Evolutionary conservation across 768 basidiomycete genomes (phyloP).

Genomic region (Boletus eberwhitei): DNA sequence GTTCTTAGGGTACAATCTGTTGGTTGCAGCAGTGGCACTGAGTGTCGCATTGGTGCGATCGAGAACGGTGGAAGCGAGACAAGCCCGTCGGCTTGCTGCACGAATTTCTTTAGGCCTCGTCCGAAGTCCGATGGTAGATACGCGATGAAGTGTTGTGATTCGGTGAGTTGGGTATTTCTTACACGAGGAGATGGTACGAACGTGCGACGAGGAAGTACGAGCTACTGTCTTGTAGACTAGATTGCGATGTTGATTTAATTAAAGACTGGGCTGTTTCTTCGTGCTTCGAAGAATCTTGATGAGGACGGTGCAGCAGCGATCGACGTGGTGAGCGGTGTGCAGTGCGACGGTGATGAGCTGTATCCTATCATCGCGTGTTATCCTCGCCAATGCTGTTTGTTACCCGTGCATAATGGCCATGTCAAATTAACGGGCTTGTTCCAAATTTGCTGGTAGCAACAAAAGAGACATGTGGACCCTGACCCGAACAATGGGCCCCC

Average conservation of each 20-base stretch:
- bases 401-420: neutral
- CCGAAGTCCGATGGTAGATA: conserved; percentile 30
- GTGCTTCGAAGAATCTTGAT: neutral
- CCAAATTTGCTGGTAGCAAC: conserved; percentile 7
- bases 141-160: conserved; percentile 3
- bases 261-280: neutral
- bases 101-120: conserved; percentile 80
- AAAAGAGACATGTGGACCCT: neutral
- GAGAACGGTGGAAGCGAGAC: conserved; percentile 62
- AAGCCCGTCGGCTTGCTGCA: conserved; percentile 80
- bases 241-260: conserved; percentile 1
- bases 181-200: conserved; percentile 1
- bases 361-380: neutral
- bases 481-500: conserved; percentile 7
- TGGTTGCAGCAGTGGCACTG: conserved; percentile 66
- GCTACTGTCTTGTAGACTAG: neutral
- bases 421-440: neutral
- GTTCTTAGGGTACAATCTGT: conserved; percentile 80
- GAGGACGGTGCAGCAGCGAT: neutral
- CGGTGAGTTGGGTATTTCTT: conserved; percentile 3
- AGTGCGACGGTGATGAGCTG: conserved; percentile 11
- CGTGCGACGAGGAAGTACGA: neutral
- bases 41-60: conserved; percentile 66
- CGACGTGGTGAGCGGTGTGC: neutral
- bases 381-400: neutral